Conservation (phyloP, 805 yeast genomes). For the Sugiyamaella floridensis region DNA sequence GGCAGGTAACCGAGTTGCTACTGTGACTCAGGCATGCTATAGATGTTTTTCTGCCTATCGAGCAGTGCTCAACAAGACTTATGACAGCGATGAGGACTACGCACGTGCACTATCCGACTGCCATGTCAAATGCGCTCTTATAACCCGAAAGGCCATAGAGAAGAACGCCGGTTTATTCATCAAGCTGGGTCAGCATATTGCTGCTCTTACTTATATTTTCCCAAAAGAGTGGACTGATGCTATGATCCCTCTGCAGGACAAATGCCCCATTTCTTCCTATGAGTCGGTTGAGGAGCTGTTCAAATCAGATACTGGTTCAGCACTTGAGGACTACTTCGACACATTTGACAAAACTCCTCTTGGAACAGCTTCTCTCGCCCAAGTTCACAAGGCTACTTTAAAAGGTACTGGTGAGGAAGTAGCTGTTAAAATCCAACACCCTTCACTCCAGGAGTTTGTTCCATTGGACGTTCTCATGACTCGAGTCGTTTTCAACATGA, state of each 20-base stretch:
- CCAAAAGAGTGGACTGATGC: constrained; percentile 95
- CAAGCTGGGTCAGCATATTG: constrained; percentile 89
- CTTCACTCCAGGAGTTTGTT: constrained; percentile 75
- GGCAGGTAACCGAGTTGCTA: constrained; percentile 25
- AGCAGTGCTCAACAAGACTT: constrained; percentile 43
- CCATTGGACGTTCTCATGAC: constrained; percentile 85
- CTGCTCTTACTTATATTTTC: constrained; percentile 83
- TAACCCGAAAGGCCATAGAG: constrained; percentile 73
- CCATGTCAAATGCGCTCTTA: constrained; percentile 68
- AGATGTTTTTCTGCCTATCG: constrained; percentile 70
- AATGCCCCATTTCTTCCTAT: constrained; percentile 73
- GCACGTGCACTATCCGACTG: constrained; percentile 51
- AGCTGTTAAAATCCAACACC: constrained; percentile 94
- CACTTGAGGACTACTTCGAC: constrained; percentile 49
- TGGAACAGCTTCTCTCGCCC: constrained; percentile 95
- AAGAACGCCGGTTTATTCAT: constrained; percentile 88
- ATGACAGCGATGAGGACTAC: constrained; percentile 41
- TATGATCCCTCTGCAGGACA: constrained; percentile 87
- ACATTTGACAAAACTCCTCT: constrained; percentile 69
- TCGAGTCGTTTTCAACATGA: constrained; percentile 60
- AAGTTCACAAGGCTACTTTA: constrained; percentile 76
- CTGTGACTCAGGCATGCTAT: constrained; percentile 46
- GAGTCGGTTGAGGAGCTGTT: constrained; percentile 68
- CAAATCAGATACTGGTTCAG: constrained; percentile 52
- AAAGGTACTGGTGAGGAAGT: constrained; percentile 58